These are phyloP conservation scores for Colletotrichum simmondsii DNA, from an alignment of 2,329 filamentous ascomycete species.

Conservation along the genomic window DNA sequence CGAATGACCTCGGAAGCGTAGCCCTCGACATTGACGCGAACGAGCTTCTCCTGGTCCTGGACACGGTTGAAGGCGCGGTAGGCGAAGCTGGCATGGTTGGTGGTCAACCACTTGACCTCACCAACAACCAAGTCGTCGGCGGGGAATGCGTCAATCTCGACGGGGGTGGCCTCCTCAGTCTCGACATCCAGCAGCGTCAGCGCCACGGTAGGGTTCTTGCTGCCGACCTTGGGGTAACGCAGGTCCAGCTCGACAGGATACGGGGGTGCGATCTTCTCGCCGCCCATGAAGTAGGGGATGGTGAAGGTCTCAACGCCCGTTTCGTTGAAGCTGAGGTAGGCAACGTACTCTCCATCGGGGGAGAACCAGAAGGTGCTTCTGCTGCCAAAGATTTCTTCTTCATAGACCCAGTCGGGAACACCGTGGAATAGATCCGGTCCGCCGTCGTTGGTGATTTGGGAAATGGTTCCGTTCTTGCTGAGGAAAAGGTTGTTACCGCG, in stretches of 20 bases:
- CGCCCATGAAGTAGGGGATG: constrained; percentile 74
- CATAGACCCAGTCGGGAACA: constrained; percentile 86
- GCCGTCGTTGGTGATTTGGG: constrained; percentile 69
- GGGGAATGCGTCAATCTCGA: constrained; percentile 68
- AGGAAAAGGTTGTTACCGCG: constrained; percentile 74
- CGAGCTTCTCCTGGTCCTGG: constrained; percentile 72
- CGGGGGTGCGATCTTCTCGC: constrained; percentile 63
- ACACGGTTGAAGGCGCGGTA: constrained; percentile 77
- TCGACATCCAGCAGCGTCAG: constrained; percentile 68
- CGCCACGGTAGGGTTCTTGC: constrained; percentile 72
- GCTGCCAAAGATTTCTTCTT: constrained; percentile 73
- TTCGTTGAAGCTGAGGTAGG: constrained; percentile 91
- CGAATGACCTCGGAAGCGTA: constrained; percentile 59
- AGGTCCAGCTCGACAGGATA: constrained; percentile 73
- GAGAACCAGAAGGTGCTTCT: constrained; percentile 97
- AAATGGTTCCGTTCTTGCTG: constrained; percentile 63
- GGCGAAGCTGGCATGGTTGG: constrained; percentile 68
- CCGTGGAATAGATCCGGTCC: constrained; percentile 72
- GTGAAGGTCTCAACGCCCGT: constrained; percentile 75
- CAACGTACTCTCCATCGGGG: constrained; percentile 85
- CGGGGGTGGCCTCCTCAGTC: constrained; percentile 52
- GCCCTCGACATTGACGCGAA: constrained; percentile 65
- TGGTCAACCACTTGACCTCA: constrained; percentile 75
- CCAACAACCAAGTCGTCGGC: constrained; percentile 72
- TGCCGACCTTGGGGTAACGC: constrained; percentile 76